Conservation (phyloP, 2,329 filamentous ascomycete genomes). For the Nemania serpens region DNA sequence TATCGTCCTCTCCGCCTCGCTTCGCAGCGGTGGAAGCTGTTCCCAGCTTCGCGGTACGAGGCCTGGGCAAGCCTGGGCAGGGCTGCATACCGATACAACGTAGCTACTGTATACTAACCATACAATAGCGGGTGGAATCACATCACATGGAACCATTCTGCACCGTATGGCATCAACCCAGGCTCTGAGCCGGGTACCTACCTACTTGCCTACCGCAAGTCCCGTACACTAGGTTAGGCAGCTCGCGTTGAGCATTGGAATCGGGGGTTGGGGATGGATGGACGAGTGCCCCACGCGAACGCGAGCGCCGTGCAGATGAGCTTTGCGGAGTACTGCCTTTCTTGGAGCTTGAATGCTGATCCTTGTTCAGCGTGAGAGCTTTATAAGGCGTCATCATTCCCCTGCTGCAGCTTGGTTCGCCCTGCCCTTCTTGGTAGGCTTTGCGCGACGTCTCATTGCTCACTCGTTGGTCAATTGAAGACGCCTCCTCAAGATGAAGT, state of each 20-base stretch:
- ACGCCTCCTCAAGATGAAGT: slow-evolving; percentile 34
- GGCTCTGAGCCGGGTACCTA: background rate
- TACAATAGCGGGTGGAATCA: background rate
- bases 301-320: slow-evolving; percentile 10
- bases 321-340: slow-evolving; percentile 25
- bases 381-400: slow-evolving; percentile 25
- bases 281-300: slow-evolving; percentile 7
- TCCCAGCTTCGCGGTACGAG: slow-evolving; percentile 18
- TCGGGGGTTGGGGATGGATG: background rate
- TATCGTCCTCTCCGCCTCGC: slow-evolving; percentile 12
- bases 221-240: background rate
- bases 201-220: background rate
- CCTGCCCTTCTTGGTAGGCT: slow-evolving; percentile 20
- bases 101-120: background rate
- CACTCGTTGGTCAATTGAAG: slow-evolving; percentile 22
- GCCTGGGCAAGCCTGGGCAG: slow-evolving; percentile 11
- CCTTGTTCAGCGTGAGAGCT: slow-evolving; percentile 6
- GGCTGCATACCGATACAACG: slow-evolving; percentile 21
- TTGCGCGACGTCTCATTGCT: slow-evolving; percentile 19
- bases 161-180: too few relatives aligned
- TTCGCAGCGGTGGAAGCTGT: slow-evolving; percentile 16
- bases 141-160: slow-evolving; percentile 13
- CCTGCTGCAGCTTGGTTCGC: background rate
- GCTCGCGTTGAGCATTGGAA: background rate
- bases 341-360: slow-evolving; percentile 20